Percentiles rank a stretch among this genome's conserved stretches.
phyloP scores from a whole-genome alignment of 1,284 basidiomycete species.

The Jaminaea rosea region DNA sequence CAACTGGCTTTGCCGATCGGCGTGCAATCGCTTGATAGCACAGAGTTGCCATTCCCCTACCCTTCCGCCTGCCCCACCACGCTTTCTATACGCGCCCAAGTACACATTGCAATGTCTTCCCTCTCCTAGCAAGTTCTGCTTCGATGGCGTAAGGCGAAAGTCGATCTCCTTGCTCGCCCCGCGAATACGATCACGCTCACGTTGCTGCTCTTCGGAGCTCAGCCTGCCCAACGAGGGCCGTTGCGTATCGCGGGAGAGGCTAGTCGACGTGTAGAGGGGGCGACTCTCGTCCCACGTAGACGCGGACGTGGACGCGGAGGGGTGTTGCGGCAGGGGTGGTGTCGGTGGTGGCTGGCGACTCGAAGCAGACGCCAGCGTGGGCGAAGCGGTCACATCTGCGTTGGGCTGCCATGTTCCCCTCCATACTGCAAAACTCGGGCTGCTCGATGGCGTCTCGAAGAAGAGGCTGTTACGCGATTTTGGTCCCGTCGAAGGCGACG shows the following conservation, averaged over 20 bases:
- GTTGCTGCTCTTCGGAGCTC: conserved; percentile 30
- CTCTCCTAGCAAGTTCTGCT: conserved; percentile 37
- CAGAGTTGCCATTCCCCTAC: conserved; percentile 29
- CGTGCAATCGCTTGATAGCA: conserved; percentile 42
- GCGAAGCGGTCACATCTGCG: background rate
- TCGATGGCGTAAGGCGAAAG: conserved; percentile 31
- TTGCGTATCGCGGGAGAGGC: conserved; percentile 12
- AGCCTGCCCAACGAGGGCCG: conserved; percentile 30
- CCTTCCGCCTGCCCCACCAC: conserved; percentile 1
- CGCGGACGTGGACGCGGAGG: background rate
- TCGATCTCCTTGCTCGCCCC: conserved; percentile 30
- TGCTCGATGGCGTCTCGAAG: conserved; percentile 2
- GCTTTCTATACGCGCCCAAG: conserved; percentile 25
- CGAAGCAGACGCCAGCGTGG: conserved; percentile 7
- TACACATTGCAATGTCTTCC: conserved; percentile 41
- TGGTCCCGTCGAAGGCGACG: background rate
- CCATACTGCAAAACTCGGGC: background rate
- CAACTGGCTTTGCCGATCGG: conserved; percentile 38
- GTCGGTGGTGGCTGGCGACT: background rate
- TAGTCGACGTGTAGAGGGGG: background rate
- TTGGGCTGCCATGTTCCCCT: background rate
- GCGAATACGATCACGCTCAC: conserved; percentile 28
- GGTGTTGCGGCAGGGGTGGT: background rate
- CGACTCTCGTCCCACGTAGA: background rate
- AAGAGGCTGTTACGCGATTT: conserved; percentile 4